Evolutionary conservation across 139 green algal genomes (phyloP).

Genomic region (Chlorella sp.): DNA sequence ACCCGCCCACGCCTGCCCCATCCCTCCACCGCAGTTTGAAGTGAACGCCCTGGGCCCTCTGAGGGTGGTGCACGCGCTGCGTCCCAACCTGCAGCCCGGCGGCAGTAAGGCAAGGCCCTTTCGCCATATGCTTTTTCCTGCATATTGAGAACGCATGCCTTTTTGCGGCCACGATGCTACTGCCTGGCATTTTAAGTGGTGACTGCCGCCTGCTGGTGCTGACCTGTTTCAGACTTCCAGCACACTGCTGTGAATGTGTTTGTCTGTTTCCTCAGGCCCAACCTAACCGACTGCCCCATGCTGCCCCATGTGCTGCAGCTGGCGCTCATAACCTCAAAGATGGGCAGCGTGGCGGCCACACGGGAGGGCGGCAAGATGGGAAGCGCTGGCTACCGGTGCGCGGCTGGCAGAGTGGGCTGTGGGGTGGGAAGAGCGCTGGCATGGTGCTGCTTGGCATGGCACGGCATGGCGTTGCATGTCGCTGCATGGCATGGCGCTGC

Average conservation of each 20-base stretch:
- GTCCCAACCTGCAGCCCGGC: constrained; percentile 13
- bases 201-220: too few relatives aligned
- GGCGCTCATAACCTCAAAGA: constrained; percentile 53
- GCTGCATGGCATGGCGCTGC: background rate
- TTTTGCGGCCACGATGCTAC: too few relatives aligned
- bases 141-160: too few relatives aligned
- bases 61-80: constrained; percentile 42
- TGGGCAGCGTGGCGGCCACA: constrained; percentile 52
- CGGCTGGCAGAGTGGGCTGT: background rate
- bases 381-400: constrained; percentile 8
- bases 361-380: constrained; percentile 20
- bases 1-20: background rate
- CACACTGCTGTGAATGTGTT: too few relatives aligned
- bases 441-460: background rate
- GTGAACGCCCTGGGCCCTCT: constrained; percentile 67
- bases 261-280: too few relatives aligned
- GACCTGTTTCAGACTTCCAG: too few relatives aligned
- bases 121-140: too few relatives aligned
- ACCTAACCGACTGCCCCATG: too few relatives aligned
- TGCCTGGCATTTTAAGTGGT: too few relatives aligned
- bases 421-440: too few relatives aligned
- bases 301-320: too few relatives aligned
- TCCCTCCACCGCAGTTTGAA: constrained; percentile 43
- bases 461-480: background rate
- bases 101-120: background rate